These are phyloP conservation scores for Xerocomellus amylosporus DNA, from an alignment of 768 basidiomycete species.

Conservation along the genomic window DNA sequence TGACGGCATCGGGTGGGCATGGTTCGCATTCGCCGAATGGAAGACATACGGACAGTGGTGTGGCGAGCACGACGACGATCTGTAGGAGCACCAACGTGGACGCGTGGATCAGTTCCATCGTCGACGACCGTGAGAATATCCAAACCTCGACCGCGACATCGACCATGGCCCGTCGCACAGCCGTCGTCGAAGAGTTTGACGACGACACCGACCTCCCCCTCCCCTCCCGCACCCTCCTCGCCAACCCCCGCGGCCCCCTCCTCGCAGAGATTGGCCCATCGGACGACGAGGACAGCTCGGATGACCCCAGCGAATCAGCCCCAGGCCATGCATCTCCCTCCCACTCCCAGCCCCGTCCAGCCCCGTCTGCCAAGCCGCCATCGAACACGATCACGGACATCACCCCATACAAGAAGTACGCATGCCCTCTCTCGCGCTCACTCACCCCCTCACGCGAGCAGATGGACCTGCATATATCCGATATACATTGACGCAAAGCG, in stretches of 20 bases:
- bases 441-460: constrained; percentile 31
- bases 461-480: constrained; percentile 96
- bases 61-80: constrained; percentile 8
- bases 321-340: constrained; percentile 59
- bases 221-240: constrained; percentile 61
- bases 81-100: constrained; percentile 13
- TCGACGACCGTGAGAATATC: constrained; percentile 27
- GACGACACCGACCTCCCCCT: constrained; percentile 92
- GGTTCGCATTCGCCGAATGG: constrained; percentile 60
- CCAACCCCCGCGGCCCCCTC: constrained; percentile 69
- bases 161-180: constrained; percentile 68
- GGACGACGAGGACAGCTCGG: constrained; percentile 47
- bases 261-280: constrained; percentile 65
- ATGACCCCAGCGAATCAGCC: constrained; percentile 30
- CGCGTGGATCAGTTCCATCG: too few relatives aligned
- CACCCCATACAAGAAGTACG: constrained; percentile 81
- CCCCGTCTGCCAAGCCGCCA: constrained; percentile 23
- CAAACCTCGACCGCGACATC: constrained; percentile 4
- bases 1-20: constrained; percentile 61
- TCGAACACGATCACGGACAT: constrained; percentile 59
- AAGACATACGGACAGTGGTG: constrained; percentile 35
- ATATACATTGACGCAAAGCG: constrained; percentile 96
- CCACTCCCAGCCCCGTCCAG: constrained; percentile 25
- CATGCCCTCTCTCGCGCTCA: constrained; percentile 11
- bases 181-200: constrained; percentile 79